Percentiles rank a stretch among this genome's conserved stretches.
Conservation (phyloP, 2,329 filamentous ascomycete genomes). For the Ophiosphaerella narmari region DNA sequence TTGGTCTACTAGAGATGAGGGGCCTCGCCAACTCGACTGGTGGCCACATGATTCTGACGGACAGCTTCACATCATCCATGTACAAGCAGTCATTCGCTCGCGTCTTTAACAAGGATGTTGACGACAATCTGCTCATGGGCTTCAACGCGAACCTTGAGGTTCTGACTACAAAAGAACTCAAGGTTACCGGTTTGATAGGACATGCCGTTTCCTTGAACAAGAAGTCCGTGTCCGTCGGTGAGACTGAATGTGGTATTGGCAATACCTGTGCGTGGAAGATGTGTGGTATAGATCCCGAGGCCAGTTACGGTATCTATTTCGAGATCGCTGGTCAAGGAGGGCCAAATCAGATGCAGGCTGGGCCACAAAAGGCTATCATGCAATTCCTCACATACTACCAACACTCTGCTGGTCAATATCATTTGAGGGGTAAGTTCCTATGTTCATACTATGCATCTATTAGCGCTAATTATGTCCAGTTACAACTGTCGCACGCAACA, state of each 20-base stretch:
- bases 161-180: constrained; percentile 94
- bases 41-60: constrained; percentile 96
- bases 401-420: constrained; percentile 93
- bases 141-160: constrained; percentile 98
- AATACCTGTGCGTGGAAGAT: constrained; percentile 99
- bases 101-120: constrained; percentile 93
- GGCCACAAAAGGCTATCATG: constrained; percentile 91
- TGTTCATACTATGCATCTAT: neutral
- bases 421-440: constrained; percentile 64
- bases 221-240: constrained; percentile 94
- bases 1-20: constrained; percentile 98
- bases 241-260: constrained; percentile 97
- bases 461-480: constrained; percentile 54
- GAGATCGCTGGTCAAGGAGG: constrained; percentile 95
- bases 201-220: constrained; percentile 97
- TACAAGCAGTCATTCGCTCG: constrained; percentile 98
- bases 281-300: constrained; percentile 93
- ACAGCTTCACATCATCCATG: constrained; percentile 98
- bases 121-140: constrained; percentile 95
- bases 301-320: constrained; percentile 96
- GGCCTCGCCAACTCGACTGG: constrained; percentile 93
- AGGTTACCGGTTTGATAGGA: constrained; percentile 95
- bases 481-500: constrained; percentile 86
- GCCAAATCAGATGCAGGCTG: constrained; percentile 80
- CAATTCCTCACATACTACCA: constrained; percentile 99